Conservation (phyloP, 2,329 filamentous ascomycete genomes). For the Ophiostoma sp. region DNA sequence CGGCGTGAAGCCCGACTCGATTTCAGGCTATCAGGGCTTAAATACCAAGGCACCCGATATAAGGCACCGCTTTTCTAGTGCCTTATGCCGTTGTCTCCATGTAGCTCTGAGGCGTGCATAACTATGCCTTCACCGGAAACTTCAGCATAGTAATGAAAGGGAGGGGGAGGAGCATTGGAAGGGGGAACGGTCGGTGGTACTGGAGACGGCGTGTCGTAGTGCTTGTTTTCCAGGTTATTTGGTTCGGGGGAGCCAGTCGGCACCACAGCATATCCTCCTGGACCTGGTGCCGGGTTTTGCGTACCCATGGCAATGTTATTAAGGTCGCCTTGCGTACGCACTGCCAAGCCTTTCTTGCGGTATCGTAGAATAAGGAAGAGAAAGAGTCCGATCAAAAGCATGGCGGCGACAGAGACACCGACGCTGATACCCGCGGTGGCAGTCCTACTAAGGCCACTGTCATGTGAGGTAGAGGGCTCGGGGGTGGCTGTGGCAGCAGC, state of each 20-base stretch:
- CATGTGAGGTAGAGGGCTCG: too few species aligned
- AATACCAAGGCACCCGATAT: too few species aligned
- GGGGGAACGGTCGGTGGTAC: not conserved
- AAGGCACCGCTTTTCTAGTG: not conserved
- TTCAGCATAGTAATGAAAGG: not conserved
- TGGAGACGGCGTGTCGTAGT: not conserved
- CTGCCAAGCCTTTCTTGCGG: slow-evolving; percentile 31
- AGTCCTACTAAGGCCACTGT: slow-evolving; percentile 36
- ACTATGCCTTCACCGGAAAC: too few species aligned
- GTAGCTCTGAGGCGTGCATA: not conserved
- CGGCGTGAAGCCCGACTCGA: too few species aligned
- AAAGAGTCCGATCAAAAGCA: slow-evolving; percentile 39
- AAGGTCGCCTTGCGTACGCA: not conserved
- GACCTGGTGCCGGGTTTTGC: not conserved
- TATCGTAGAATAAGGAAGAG: slow-evolving; percentile 44
- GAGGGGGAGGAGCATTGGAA: not conserved
- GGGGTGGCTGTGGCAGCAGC: not conserved
- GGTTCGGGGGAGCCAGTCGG: not conserved
- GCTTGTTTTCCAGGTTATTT: not conserved
- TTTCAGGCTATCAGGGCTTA: too few species aligned
- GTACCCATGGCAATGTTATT: not conserved
- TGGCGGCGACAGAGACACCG: slow-evolving; percentile 36
- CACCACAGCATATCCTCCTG: not conserved
- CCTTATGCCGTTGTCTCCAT: not conserved
- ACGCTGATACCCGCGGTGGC: slow-evolving; percentile 47